Conservation (phyloP, 208 protist genomes). For the Trypanosoma cruzi region DNA sequence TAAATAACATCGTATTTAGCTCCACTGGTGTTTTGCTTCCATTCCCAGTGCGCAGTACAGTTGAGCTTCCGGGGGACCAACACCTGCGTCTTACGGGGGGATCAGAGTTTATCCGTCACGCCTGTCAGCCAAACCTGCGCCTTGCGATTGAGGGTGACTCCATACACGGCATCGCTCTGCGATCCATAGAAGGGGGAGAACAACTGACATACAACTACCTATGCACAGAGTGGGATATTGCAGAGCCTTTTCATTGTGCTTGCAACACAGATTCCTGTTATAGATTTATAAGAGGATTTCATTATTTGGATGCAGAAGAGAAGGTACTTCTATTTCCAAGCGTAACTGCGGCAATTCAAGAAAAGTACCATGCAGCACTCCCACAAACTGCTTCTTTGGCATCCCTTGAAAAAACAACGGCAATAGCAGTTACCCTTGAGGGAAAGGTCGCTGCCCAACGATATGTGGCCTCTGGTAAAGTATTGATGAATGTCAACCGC, state of each 20-base stretch:
- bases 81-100: conserved; percentile 81
- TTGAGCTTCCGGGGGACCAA: conserved; percentile 68
- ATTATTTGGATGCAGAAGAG: conserved; percentile 70
- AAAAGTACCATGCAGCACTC: conserved; percentile 57
- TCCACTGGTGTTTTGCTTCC: conserved; percentile 71
- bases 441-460: conserved; percentile 55
- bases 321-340: conserved; percentile 68
- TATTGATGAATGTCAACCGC: conserved; percentile 44
- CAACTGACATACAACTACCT: conserved; percentile 88
- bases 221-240: conserved; percentile 86
- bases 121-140: conserved; percentile 81
- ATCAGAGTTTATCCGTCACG: conserved; percentile 81
- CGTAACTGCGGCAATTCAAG: conserved; percentile 64
- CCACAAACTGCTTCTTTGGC: conserved; percentile 35
- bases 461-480: conserved; percentile 56
- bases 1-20: conserved; percentile 59
- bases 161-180: conserved; percentile 73
- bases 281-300: conserved; percentile 80
- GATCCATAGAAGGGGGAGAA: conserved; percentile 73
- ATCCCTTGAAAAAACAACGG: conserved; percentile 31
- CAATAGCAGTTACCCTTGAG: conserved; percentile 37
- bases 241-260: conserved; percentile 76
- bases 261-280: conserved; percentile 86
- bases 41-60: conserved; percentile 76
- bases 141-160: conserved; percentile 69